Percentiles rank a stretch among this genome's conserved stretches.
Conservation (phyloP, 257 asterid genomes). For the Prunella vulgaris region DNA sequence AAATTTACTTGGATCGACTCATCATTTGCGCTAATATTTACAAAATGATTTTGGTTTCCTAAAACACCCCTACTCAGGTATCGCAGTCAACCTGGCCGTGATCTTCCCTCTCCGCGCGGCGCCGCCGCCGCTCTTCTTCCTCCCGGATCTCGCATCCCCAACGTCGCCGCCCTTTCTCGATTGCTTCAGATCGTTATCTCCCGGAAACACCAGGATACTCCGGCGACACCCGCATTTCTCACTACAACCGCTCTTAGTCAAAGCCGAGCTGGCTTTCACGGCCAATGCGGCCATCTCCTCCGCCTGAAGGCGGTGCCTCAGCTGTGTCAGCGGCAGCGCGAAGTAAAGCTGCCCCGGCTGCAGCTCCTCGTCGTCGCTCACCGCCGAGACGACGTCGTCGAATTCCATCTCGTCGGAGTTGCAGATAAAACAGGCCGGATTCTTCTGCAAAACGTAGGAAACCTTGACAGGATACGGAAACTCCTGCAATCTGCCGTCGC, state of each 20-base stretch:
- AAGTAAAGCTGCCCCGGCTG: conserved; percentile 84
- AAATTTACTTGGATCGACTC: background rate
- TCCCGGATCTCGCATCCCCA: conserved; percentile 26
- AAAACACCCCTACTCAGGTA: conserved; percentile 66
- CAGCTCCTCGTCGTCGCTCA: conserved; percentile 72
- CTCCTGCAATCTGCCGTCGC: conserved; percentile 79
- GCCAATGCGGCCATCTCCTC: conserved; percentile 99
- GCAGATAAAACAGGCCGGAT: conserved; percentile 68
- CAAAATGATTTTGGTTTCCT: conserved; percentile 29
- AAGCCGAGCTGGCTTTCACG: conserved; percentile 84
- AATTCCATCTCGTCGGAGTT: conserved; percentile 95
- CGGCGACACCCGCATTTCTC: conserved; percentile 58
- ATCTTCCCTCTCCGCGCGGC: conserved; percentile 40
- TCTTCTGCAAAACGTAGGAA: conserved; percentile 56
- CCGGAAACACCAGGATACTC: conserved; percentile 32
- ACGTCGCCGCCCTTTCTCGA: conserved; percentile 25
- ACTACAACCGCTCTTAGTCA: conserved; percentile 45
- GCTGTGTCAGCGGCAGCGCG: conserved; percentile 61
- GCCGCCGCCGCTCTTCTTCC: conserved; percentile 29
- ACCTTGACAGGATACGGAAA: conserved; percentile 76
- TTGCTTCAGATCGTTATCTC: conserved; percentile 23
- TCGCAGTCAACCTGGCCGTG: conserved; percentile 52
- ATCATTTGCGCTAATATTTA: conserved; percentile 29
- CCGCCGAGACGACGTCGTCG: conserved; percentile 61
- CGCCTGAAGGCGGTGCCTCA: conserved; percentile 58